Evolutionary conservation across 169 alveolate species (phyloP).

Genomic region (Plasmodium cynomolgi): DNA sequence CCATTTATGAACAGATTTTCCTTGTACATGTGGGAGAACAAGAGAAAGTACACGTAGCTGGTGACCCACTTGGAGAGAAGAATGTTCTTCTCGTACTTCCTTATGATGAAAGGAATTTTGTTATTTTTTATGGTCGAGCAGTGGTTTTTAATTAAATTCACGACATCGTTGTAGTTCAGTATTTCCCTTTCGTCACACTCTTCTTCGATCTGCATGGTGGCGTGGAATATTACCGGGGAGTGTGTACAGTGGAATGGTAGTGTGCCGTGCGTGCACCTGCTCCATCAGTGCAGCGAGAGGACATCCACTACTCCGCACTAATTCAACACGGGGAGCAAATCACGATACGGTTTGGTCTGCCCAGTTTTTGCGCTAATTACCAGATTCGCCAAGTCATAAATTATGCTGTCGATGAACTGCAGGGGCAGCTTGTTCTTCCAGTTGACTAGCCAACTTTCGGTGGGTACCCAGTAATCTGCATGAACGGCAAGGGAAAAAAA

Average conservation of each 20-base stretch:
- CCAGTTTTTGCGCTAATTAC: conserved; percentile 18
- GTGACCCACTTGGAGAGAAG: conserved; percentile 67
- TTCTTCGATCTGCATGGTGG: conserved; percentile 33
- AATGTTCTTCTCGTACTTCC: conserved; percentile 71
- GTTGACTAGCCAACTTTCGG: conserved; percentile 61
- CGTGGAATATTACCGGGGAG: not conserved
- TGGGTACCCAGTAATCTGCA: conserved; percentile 71
- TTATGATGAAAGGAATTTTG: conserved; percentile 58
- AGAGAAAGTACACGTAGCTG: conserved; percentile 40
- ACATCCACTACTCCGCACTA: not conserved
- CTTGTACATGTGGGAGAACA: conserved; percentile 53
- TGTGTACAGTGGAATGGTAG: not conserved
- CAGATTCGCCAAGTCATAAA: conserved; percentile 67
- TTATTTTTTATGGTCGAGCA: conserved; percentile 46
- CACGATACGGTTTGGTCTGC: not conserved
- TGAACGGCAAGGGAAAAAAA: conserved; percentile 1
- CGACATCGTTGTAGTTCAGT: conserved; percentile 52
- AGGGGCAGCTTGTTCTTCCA: conserved; percentile 68
- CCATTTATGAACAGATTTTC: conserved; percentile 59
- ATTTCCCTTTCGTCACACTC: conserved; percentile 68
- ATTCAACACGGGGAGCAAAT: not conserved
- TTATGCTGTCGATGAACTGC: conserved; percentile 53
- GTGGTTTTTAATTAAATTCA: conserved; percentile 37
- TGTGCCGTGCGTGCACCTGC: not conserved
- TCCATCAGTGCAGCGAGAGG: not conserved